phyloP scores from a whole-genome alignment of 306 rosid genomes.

The Prunus mongolica region DNA sequence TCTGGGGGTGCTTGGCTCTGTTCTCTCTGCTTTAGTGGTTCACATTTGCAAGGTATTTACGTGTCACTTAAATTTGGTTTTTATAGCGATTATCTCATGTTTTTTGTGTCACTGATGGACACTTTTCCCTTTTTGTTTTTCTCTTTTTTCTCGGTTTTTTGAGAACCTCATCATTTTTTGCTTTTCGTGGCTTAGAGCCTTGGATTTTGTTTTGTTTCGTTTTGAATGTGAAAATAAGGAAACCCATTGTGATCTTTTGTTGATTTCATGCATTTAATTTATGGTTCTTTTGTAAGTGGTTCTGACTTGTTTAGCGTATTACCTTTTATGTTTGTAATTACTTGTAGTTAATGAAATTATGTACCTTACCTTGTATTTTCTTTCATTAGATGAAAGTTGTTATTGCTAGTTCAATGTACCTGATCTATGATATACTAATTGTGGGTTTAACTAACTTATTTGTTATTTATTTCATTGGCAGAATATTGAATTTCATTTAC shows the following conservation, averaged over 20 bases:
- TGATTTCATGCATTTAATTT: neutral
- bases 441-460: neutral
- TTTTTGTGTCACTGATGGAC: neutral
- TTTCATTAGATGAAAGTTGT: conserved; percentile 3
- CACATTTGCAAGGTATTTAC: neutral
- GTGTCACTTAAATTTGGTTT: neutral
- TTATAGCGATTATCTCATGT: neutral
- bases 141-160: neutral
- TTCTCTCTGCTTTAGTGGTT: neutral
- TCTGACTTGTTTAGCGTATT: neutral
- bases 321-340: neutral
- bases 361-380: neutral
- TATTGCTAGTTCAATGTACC: conserved; percentile 11
- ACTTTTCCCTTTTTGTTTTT: neutral
- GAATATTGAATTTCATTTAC: neutral
- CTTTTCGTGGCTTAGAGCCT: neutral
- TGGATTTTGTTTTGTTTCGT: neutral
- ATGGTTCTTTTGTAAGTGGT: neutral
- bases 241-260: neutral
- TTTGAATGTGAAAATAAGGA: neutral
- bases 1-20: neutral
- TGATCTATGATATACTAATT: conserved; percentile 4
- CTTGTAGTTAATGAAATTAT: conserved; percentile 5
- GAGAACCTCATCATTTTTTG: neutral
- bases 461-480: conserved; percentile 8